Base-by-base conservation (phyloP, 352 stramenopile species). In the Phytopythium oedochilum region DNA sequence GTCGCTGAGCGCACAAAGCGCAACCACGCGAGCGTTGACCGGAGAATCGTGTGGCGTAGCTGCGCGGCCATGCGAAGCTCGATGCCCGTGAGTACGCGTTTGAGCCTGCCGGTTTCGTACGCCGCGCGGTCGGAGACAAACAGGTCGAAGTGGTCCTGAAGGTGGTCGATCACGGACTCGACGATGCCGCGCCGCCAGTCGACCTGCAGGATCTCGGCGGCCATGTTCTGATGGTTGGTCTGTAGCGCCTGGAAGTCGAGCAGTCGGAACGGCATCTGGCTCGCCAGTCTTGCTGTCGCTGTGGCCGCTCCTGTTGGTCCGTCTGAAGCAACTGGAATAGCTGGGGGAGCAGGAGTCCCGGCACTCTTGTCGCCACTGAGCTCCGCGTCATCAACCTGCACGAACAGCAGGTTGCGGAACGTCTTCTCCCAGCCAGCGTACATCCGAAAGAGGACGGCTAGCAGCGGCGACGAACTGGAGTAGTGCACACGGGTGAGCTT, bases 91-190 rank as follows among this genome's bases (percentile, higher is more conserved):
- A 98, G 68, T 34, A 97, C 74, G 42, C 86, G 67, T 32, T 82
- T 71, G 7, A 98, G 70, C 12, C 63, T 66, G 39, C 77, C 83
- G 9, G 34, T 25, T 6, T 61, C 36, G 56, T 94, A 98, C 2
- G 66, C 61, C 2, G 60, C 53, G 2, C 61, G 46, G 51, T 97
- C 88, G 0, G 87, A 94, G 23, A 96, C 75, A 59, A 97, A 97
- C 58, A 97, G 93, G 52, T 98, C 90, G 55, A 88, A 97, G 57
- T 96, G 77, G 58, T 97, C 92, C 63, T 98, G 92, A 6, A 97
- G 67, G 57, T 95, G 96, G 69, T 98, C 92, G 61, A 97, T 94
- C 36, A 97, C 78, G 48, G 96, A 96, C 66, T 98, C 92, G 10
- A 94, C 73, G 32, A 97, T 92, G 2, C 88, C 76, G 11, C 87